Evolutionary conservation across 257 asterid genomes (phyloP).

Genomic region (Lithospermum erythrorhizon): DNA sequence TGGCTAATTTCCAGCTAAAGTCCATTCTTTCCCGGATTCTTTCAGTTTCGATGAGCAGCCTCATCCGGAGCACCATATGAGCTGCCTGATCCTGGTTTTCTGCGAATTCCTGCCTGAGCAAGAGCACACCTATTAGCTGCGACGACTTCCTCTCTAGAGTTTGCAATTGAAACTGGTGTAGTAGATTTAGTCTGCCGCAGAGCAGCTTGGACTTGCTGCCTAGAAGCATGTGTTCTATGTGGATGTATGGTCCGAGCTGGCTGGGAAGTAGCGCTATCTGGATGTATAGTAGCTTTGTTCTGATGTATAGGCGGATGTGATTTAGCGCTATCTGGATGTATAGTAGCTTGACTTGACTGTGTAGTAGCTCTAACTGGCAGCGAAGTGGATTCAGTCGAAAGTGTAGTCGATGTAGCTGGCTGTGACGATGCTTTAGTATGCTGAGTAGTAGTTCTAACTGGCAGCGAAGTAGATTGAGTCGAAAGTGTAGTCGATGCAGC

Average conservation of each 20-base stretch:
- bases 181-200: constrained; percentile 8
- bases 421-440: background rate
- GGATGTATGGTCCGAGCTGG: too few species aligned
- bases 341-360: too few species aligned
- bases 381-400: background rate
- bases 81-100: constrained; percentile 10
- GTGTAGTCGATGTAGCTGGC: background rate
- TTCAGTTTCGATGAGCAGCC: background rate
- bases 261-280: too few species aligned
- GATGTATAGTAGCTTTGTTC: too few species aligned
- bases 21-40: constrained; percentile 23
- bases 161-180: background rate
- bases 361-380: too few species aligned
- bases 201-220: constrained; percentile 3
- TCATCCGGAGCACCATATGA: constrained; percentile 20
- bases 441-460: background rate
- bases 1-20: background rate
- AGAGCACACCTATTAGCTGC: background rate
- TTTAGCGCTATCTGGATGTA: too few species aligned
- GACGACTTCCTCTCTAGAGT: background rate
- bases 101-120: background rate
- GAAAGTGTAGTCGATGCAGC: background rate
- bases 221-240: too few species aligned
- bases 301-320: too few species aligned
- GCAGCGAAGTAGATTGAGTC: too few species aligned